Conservation (phyloP, 2,329 filamentous ascomycete species). For the Phyllosticta capitalensis region DNA sequence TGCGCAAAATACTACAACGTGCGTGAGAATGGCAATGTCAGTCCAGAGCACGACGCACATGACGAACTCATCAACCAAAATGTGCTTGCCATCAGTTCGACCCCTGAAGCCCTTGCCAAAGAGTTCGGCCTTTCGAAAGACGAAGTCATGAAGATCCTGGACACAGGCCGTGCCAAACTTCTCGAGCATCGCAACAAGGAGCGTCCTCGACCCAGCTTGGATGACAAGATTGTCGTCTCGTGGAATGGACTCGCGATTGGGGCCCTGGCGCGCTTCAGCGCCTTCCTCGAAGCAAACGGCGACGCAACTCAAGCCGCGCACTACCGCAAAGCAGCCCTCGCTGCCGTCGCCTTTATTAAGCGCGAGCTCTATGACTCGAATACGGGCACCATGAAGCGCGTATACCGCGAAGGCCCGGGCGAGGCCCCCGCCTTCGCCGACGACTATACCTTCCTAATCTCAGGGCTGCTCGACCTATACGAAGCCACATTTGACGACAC, state of each 20-base stretch:
- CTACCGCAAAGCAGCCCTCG: slow-evolving; percentile 57
- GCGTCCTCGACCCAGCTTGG: slow-evolving; percentile 65
- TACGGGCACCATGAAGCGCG: slow-evolving; percentile 57
- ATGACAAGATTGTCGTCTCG: slow-evolving; percentile 78
- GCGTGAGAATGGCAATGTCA: slow-evolving; percentile 74
- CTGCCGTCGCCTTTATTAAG: slow-evolving; percentile 63
- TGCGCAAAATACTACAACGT: slow-evolving; percentile 81
- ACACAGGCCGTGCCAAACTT: slow-evolving; percentile 57
- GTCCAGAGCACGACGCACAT: slow-evolving; percentile 71
- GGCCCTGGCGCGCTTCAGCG: slow-evolving; percentile 66
- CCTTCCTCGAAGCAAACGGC: slow-evolving; percentile 45
- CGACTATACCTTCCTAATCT: slow-evolving; percentile 84
- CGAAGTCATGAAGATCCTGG: slow-evolving; percentile 59
- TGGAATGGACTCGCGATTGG: slow-evolving; percentile 88
- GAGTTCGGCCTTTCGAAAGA: slow-evolving; percentile 64
- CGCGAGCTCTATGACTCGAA: slow-evolving; percentile 60
- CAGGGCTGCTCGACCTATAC: slow-evolving; percentile 75
- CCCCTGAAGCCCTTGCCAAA: slow-evolving; percentile 57
- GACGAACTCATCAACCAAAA: slow-evolving; percentile 95
- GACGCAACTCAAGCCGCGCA: slow-evolving; percentile 47
- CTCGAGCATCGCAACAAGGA: slow-evolving; percentile 62
- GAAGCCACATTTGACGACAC: slow-evolving; percentile 67
- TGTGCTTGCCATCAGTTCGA: slow-evolving; percentile 64
- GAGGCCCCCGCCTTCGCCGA: slow-evolving; percentile 72
- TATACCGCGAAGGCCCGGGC: slow-evolving; percentile 60